Percentiles rank a stretch among this genome's conserved stretches.
Conservation (phyloP, 345 rosid genomes). For the Theobroma cacao region DNA sequence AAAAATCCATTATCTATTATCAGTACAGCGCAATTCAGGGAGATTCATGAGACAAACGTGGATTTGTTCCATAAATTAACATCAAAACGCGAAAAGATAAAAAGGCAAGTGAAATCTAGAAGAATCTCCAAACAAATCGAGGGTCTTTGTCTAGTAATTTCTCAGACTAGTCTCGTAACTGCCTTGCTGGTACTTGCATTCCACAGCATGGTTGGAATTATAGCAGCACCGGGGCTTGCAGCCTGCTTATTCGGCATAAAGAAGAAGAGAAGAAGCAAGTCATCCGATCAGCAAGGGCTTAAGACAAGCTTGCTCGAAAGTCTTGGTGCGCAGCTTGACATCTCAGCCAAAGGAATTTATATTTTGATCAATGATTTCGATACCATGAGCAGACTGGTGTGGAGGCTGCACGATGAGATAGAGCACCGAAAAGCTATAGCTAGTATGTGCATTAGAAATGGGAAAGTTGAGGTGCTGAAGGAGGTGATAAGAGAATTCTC, state of each 20-base stretch:
- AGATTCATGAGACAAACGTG: constrained; percentile 43
- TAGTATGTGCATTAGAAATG: constrained; percentile 45
- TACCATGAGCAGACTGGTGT: constrained; percentile 56
- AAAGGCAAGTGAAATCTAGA: constrained; percentile 38
- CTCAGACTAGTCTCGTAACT: constrained; percentile 39
- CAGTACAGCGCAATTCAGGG: constrained; percentile 31
- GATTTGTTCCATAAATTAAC: constrained; percentile 45
- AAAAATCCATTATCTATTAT: constrained; percentile 53
- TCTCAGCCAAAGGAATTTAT: constrained; percentile 72
- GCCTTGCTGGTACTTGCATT: constrained; percentile 48
- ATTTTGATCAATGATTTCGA: constrained; percentile 76
- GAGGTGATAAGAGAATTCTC: constrained; percentile 60
- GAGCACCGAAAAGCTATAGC: constrained; percentile 62
- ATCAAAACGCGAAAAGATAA: constrained; percentile 41
- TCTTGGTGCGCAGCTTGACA: constrained; percentile 55
- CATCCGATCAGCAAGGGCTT: constrained; percentile 6
- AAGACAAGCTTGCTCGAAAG: constrained; percentile 37
- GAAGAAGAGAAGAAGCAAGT: constrained; percentile 33
- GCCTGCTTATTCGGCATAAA: constrained; percentile 32
- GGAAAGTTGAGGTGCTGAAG: constrained; percentile 48
- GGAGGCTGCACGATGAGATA: constrained; percentile 61
- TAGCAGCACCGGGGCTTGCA: constrained; percentile 56
- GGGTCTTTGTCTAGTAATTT: constrained; percentile 37
- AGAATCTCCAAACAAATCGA: constrained; percentile 47
- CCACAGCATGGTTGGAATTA: constrained; percentile 59